A percentile compares a stretch with the other conserved stretches of the same genome.
These are phyloP conservation scores for Dactylellina leptospora DNA, from an alignment of 2,329 filamentous ascomycete species.

Conservation along the genomic window DNA sequence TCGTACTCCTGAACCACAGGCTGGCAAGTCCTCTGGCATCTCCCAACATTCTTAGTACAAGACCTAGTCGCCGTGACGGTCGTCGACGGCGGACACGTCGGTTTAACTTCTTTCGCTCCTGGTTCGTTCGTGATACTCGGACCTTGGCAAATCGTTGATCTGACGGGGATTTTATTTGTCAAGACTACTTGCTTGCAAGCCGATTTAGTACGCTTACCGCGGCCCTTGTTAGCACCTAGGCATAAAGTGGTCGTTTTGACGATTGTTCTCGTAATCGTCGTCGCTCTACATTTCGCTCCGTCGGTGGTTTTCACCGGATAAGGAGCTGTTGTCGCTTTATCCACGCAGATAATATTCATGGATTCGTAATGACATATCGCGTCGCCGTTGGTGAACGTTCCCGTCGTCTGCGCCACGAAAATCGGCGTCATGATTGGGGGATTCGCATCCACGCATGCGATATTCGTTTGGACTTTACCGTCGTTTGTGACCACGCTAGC, in stretches of 20 bases:
- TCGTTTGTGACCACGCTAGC: not conserved
- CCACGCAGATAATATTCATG: not conserved
- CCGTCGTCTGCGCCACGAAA: too few relatives aligned
- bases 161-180: not conserved
- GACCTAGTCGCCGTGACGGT: conserved; percentile 2
- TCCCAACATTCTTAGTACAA: not conserved
- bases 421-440: too few relatives aligned
- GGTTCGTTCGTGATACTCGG: not conserved
- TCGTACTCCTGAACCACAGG: not conserved
- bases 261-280: not conserved
- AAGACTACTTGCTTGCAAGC: not conserved
- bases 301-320: not conserved
- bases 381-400: not conserved
- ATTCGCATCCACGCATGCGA: not conserved
- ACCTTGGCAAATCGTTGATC: not conserved
- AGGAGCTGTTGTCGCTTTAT: not conserved
- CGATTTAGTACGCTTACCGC: not conserved
- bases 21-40: not conserved
- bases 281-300: not conserved
- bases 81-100: conserved; percentile 15
- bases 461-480: not conserved
- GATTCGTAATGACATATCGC: not conserved
- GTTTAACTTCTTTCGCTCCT: not conserved
- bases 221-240: not conserved
- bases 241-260: not conserved